Evolutionary conservation across 805 yeast genomes (phyloP).

Genomic region (Ogataea methylovora): DNA sequence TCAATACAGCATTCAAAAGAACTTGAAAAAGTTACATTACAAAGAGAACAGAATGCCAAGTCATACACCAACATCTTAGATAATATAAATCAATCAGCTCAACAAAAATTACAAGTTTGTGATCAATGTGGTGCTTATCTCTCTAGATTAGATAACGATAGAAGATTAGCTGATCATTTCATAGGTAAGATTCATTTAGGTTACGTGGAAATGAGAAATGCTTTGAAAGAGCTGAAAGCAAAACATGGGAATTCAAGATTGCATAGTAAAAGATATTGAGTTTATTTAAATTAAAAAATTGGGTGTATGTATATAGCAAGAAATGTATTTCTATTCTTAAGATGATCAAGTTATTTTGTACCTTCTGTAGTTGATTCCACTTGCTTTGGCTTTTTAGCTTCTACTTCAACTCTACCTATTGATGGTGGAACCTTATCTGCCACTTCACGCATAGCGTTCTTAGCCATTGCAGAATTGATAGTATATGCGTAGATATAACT

Average conservation of each 20-base stretch:
- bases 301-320: too few species aligned
- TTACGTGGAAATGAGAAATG: constrained; percentile 66
- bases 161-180: constrained; percentile 85
- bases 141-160: constrained; percentile 78
- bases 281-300: background rate
- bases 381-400: constrained; percentile 2
- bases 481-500: constrained; percentile 4
- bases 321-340: too few species aligned
- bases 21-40: constrained; percentile 36
- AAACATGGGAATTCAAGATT: constrained; percentile 14
- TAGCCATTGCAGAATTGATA: constrained; percentile 8
- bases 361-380: too few species aligned
- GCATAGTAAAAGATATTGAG: background rate
- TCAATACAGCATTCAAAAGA: constrained; percentile 41
- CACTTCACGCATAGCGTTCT: constrained; percentile 13
- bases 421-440: constrained; percentile 28
- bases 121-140: constrained; percentile 85
- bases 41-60: constrained; percentile 46
- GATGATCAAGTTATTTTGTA: too few species aligned
- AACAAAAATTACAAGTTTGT: constrained; percentile 87
- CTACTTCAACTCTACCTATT: constrained; percentile 20
- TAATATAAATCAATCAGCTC: constrained; percentile 75
- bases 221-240: constrained; percentile 32
- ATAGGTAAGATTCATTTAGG: constrained; percentile 82
- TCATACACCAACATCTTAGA: constrained; percentile 57